Conservation (phyloP, 306 rosid genomes). For the Lathyrus aphaca region DNA sequence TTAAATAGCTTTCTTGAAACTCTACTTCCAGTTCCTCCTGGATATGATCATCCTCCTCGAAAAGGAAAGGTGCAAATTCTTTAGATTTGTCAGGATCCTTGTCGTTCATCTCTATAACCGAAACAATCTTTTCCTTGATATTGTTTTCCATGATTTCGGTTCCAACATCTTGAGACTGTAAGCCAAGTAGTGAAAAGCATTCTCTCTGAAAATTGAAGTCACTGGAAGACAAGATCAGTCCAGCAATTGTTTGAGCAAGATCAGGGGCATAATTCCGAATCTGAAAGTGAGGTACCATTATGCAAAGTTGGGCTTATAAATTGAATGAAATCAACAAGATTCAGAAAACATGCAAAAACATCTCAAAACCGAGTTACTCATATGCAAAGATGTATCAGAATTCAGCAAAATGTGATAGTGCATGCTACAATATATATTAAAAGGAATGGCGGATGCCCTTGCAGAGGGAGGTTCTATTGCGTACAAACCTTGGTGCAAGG, state of each 20-base stretch:
- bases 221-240: slow-evolving; percentile 70
- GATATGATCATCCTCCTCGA: slow-evolving; percentile 53
- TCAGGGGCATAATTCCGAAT: slow-evolving; percentile 76
- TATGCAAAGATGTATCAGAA: background rate
- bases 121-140: slow-evolving; percentile 64
- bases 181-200: slow-evolving; percentile 84
- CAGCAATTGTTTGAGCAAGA: slow-evolving; percentile 83
- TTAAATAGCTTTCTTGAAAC: slow-evolving; percentile 48
- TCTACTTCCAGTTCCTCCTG: slow-evolving; percentile 52
- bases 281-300: slow-evolving; percentile 51
- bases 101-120: slow-evolving; percentile 72
- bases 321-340: slow-evolving; percentile 10
- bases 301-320: slow-evolving; percentile 8
- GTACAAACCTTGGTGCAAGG: background rate
- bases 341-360: slow-evolving; percentile 25
- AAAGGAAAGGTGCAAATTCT: slow-evolving; percentile 64
- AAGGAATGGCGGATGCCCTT: background rate
- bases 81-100: slow-evolving; percentile 56
- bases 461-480: background rate
- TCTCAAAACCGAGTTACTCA: slow-evolving; percentile 1
- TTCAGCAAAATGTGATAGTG: background rate
- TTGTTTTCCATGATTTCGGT: slow-evolving; percentile 57
- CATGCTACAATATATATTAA: slow-evolving; percentile 4
- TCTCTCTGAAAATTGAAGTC: slow-evolving; percentile 71
- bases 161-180: slow-evolving; percentile 60